phyloP scores from a whole-genome alignment of 2,329 filamentous ascomycete genomes.

The Diaporthe velutina region DNA sequence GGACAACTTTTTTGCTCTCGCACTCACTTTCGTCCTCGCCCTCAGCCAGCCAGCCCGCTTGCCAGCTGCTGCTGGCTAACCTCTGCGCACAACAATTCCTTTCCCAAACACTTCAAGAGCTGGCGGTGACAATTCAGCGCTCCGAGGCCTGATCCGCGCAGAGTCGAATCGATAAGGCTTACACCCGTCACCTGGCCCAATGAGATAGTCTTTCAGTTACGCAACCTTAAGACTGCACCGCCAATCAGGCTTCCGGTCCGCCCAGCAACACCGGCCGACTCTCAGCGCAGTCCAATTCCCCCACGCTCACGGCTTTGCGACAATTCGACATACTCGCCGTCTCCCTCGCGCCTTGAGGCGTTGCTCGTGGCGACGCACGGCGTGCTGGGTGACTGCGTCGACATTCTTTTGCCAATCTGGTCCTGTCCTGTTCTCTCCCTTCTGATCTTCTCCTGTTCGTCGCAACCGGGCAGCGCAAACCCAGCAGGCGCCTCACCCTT shows the following conservation, averaged over 20 bases:
- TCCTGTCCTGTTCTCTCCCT: not conserved
- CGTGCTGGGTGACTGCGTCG: slow-evolving; percentile 25
- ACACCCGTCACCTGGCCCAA: slow-evolving; percentile 33
- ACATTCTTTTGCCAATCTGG: not conserved
- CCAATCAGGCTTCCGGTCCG: slow-evolving; percentile 37
- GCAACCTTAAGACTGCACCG: slow-evolving; percentile 32
- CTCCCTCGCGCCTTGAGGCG: slow-evolving; percentile 7
- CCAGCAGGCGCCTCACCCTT: not conserved
- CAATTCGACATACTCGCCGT: not conserved
- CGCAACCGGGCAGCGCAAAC: not conserved
- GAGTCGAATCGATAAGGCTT: slow-evolving; percentile 35
- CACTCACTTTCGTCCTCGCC: slow-evolving; percentile 4
- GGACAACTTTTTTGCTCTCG: not conserved
- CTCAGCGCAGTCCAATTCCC: slow-evolving; percentile 19
- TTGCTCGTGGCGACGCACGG: slow-evolving; percentile 33
- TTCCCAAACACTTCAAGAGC: not conserved
- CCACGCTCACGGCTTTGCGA: not conserved
- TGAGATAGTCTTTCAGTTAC: slow-evolving; percentile 27
- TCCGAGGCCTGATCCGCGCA: not conserved
- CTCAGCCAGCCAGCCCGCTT: slow-evolving; percentile 2
- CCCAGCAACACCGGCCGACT: slow-evolving; percentile 31
- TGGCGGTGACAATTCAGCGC: slow-evolving; percentile 13
- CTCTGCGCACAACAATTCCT: not conserved
- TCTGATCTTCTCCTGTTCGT: not conserved
- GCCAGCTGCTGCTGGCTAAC: not conserved